phyloP scores from a whole-genome alignment of 1,139 yeast species.

The Pichia sp. region DNA sequence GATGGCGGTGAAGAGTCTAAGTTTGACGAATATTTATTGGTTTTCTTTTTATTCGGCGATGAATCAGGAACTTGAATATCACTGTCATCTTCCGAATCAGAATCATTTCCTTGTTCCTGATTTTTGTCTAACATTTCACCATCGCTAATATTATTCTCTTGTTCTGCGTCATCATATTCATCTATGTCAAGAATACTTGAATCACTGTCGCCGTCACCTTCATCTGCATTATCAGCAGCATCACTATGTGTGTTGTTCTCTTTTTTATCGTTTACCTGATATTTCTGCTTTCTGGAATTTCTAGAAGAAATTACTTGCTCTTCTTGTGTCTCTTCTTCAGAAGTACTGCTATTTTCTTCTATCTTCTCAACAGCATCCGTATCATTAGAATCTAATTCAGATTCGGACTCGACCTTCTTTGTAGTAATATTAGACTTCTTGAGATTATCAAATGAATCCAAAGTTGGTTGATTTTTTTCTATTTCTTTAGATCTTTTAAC shows the following conservation, averaged over 20 bases:
- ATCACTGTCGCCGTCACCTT: neutral
- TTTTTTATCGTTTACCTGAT: neutral
- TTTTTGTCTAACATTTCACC: neutral
- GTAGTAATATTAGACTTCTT: neutral
- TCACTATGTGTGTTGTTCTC: neutral
- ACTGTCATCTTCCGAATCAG: slow-evolving; percentile 14
- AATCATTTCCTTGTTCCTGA: slow-evolving; percentile 3
- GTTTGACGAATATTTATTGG: slow-evolving; percentile 10
- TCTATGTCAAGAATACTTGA: neutral
- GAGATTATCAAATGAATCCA: neutral
- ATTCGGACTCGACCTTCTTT: neutral
- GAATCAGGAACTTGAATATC: slow-evolving; percentile 42
- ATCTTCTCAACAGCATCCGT: neutral
- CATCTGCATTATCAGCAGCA: neutral
- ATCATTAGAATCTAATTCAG: no score
- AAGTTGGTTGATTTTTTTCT: neutral
- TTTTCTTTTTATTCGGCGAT: slow-evolving; percentile 30
- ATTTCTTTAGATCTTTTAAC: neutral
- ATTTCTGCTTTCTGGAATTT: neutral
- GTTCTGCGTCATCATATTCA: neutral
- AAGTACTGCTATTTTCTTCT: no score
- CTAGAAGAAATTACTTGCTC: neutral
- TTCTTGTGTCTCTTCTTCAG: neutral
- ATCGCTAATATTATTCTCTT: neutral
- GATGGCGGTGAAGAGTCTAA: slow-evolving; percentile 23